A percentile compares a stretch with the other conserved stretches of the same genome.
phyloP scores from a whole-genome alignment of 352 stramenopile genomes.

The Blastocystis sp. region DNA sequence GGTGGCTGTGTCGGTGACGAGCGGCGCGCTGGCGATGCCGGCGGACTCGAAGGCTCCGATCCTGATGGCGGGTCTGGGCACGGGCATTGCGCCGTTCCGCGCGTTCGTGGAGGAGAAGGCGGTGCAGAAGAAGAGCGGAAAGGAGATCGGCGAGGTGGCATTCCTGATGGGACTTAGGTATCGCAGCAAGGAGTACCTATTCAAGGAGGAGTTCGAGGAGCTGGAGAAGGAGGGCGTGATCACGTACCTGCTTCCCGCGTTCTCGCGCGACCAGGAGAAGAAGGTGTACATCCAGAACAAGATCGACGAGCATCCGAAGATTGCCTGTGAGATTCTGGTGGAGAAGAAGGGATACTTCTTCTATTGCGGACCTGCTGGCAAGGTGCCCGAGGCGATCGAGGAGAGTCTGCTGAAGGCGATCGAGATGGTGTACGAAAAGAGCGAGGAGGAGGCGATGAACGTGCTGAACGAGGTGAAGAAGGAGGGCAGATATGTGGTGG shows the following conservation, averaged over 20 bases:
- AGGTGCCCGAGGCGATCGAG: conserved; percentile 6
- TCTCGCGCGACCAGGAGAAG: conserved; percentile 73
- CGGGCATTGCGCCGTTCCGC: conserved; percentile 75
- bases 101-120: conserved; percentile 76
- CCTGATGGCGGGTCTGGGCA: conserved; percentile 76
- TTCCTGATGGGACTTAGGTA: conserved; percentile 86
- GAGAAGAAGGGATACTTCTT: conserved; percentile 73
- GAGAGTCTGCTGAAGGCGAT: neutral
- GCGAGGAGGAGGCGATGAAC: neutral
- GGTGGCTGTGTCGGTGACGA: conserved; percentile 78
- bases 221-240: conserved; percentile 72
- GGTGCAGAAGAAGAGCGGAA: conserved; percentile 63
- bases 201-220: conserved; percentile 76
- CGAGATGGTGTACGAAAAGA: conserved; percentile 4
- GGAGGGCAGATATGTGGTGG: conserved; percentile 34
- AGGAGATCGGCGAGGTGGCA: conserved; percentile 68
- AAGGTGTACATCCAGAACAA: conserved; percentile 79
- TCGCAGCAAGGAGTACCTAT: conserved; percentile 82
- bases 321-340: conserved; percentile 68
- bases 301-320: conserved; percentile 70
- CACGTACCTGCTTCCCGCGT: conserved; percentile 71
- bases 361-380: conserved; percentile 66
- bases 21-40: conserved; percentile 84
- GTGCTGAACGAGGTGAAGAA: conserved; percentile 19
- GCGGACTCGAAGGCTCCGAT: conserved; percentile 74